Evolutionary conservation across 805 yeast genomes (phyloP).

Genomic region (Nematodospora valgi): DNA sequence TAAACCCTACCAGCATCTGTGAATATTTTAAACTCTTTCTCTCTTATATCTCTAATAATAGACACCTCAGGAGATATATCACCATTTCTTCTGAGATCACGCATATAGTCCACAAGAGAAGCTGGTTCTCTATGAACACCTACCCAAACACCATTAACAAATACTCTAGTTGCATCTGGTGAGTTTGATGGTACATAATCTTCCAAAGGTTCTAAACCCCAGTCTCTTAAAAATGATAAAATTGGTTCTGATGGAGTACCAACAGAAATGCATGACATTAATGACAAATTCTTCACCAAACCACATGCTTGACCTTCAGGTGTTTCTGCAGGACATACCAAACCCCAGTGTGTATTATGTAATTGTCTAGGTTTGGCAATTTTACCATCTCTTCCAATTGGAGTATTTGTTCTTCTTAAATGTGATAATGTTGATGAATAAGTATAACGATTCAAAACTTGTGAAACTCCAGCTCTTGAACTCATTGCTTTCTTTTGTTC

Average conservation of each 20-base stretch:
- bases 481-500: slow-evolving; percentile 99
- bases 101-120: slow-evolving; percentile 84
- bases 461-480: slow-evolving; percentile 98
- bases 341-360: slow-evolving; percentile 99
- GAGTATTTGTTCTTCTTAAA: slow-evolving; percentile 98
- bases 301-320: slow-evolving; percentile 99
- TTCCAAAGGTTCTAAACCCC: slow-evolving; percentile 99
- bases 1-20: slow-evolving; percentile 99
- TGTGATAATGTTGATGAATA: slow-evolving; percentile 98
- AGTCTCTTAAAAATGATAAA: slow-evolving; percentile 87
- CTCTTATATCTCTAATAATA: slow-evolving; percentile 94
- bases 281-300: slow-evolving; percentile 89
- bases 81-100: slow-evolving; percentile 89
- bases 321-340: slow-evolving; percentile 99
- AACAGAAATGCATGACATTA: slow-evolving; percentile 97
- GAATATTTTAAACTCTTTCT: slow-evolving; percentile 90
- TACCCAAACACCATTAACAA: slow-evolving; percentile 99
- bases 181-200: slow-evolving; percentile 92
- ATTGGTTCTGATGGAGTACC: slow-evolving; percentile 98
- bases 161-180: slow-evolving; percentile 88
- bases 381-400: slow-evolving; percentile 99
- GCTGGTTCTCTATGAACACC: slow-evolving; percentile 98
- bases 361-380: slow-evolving; percentile 98
- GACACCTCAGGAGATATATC: slow-evolving; percentile 96
- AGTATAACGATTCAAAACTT: slow-evolving; percentile 95